Conservation (phyloP, 768 basidiomycete species). For the Termitomyces heimii region DNA sequence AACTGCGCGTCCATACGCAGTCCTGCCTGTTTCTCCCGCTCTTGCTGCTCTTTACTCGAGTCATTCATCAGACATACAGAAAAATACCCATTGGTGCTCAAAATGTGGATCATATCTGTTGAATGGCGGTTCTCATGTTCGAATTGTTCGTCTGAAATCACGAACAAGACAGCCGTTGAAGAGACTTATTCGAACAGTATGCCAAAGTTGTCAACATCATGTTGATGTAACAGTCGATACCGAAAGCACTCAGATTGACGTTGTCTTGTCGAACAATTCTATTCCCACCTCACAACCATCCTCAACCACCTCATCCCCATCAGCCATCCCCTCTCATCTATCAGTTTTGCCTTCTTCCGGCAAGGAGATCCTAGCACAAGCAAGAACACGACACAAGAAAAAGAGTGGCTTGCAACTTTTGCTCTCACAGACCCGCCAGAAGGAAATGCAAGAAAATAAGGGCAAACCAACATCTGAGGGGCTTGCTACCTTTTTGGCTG, state of each 20-base stretch:
- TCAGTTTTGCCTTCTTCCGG: background rate
- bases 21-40: slow-evolving; percentile 45
- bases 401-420: slow-evolving; percentile 55
- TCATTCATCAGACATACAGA: slow-evolving; percentile 25
- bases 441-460: slow-evolving; percentile 35
- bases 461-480: slow-evolving; percentile 24
- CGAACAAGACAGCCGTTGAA: slow-evolving; percentile 14
- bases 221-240: slow-evolving; percentile 15
- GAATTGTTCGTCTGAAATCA: slow-evolving; percentile 25
- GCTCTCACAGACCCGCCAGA: slow-evolving; percentile 54
- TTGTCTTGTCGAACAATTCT: background rate
- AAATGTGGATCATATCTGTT: slow-evolving; percentile 50
- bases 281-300: background rate
- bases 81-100: slow-evolving; percentile 29
- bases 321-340: slow-evolving; percentile 6
- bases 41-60: slow-evolving; percentile 60
- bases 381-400: slow-evolving; percentile 43
- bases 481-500: slow-evolving; percentile 50
- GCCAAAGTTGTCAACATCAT: slow-evolving; percentile 23
- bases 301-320: slow-evolving; percentile 2
- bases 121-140: slow-evolving; percentile 30
- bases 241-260: background rate
- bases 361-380: slow-evolving; percentile 4
- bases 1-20: slow-evolving; percentile 38
- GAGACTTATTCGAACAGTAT: slow-evolving; percentile 21